Conservation (phyloP, 164 flowering plant genomes). For the Pachysandra terminalis region DNA sequence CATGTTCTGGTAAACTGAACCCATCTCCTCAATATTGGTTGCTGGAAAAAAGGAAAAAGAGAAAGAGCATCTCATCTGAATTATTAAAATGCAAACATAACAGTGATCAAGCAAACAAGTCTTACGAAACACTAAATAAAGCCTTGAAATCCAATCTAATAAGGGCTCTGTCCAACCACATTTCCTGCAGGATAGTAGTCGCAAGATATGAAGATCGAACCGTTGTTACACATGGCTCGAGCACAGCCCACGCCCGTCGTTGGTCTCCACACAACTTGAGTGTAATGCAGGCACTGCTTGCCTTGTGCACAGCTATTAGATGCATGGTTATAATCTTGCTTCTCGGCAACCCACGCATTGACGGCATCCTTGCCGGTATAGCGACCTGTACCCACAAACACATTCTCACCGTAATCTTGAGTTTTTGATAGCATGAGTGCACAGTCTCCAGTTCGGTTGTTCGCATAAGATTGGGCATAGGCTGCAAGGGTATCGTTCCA, state of each 20-base stretch:
- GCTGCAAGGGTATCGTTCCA: slow-evolving; percentile 23
- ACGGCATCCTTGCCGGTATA: slow-evolving; percentile 22
- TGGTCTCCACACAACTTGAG: slow-evolving; percentile 26
- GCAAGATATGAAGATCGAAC: slow-evolving; percentile 22
- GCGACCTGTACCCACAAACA: slow-evolving; percentile 16
- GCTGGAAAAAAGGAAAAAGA: too few relatives aligned
- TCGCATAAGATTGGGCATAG: slow-evolving; percentile 23
- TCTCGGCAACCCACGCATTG: slow-evolving; percentile 31
- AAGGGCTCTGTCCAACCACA: slow-evolving; percentile 1
- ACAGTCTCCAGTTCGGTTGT: slow-evolving; percentile 14
- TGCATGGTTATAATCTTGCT: slow-evolving; percentile 19
- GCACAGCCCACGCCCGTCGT: slow-evolving; percentile 16
- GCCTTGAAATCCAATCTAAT: neutral
- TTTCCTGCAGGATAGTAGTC: slow-evolving; percentile 36
- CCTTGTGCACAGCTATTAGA: slow-evolving; percentile 12
- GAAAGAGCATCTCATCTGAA: too few relatives aligned
- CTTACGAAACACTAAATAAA: neutral
- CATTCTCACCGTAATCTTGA: slow-evolving; percentile 30
- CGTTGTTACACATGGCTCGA: slow-evolving; percentile 10
- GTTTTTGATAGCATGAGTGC: slow-evolving; percentile 17
- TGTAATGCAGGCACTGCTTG: slow-evolving; percentile 4
- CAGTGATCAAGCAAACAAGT: too few relatives aligned
- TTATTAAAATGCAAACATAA: too few relatives aligned
- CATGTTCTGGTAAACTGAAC: too few relatives aligned
- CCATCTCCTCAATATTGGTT: too few relatives aligned